Evolutionary conservation across 345 rosid genomes (phyloP).

Genomic region (Gossypium australe): DNA sequence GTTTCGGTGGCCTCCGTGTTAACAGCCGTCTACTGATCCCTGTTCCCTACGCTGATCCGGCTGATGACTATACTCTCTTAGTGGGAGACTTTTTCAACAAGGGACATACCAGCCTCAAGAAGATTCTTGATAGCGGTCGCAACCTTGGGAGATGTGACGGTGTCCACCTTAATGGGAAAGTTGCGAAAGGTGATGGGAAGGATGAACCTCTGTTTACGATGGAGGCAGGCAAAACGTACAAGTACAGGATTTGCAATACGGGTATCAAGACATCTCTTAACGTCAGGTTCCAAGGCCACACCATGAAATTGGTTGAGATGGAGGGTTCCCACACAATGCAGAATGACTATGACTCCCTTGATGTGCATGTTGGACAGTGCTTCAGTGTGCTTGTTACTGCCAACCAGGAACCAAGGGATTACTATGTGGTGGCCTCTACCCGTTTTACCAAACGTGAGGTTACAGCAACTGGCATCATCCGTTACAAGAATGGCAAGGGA

Average conservation of each 20-base stretch:
- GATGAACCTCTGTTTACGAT: slow-evolving; percentile 48
- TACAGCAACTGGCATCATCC: slow-evolving; percentile 40
- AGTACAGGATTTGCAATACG: too few species aligned
- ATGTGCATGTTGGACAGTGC: too few species aligned
- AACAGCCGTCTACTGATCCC: slow-evolving; percentile 72
- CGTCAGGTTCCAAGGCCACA: too few species aligned
- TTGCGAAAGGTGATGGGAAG: slow-evolving; percentile 29
- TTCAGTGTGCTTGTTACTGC: slow-evolving; percentile 44
- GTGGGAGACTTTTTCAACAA: slow-evolving; percentile 62
- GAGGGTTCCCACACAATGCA: too few species aligned
- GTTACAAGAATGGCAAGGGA: slow-evolving; percentile 35
- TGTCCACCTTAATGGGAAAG: slow-evolving; percentile 53
- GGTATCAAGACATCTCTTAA: too few species aligned
- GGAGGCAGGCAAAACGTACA: slow-evolving; percentile 39
- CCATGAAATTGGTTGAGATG: too few species aligned
- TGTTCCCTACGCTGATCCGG: slow-evolving; percentile 59
- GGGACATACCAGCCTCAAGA: slow-evolving; percentile 44
- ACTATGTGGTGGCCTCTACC: slow-evolving; percentile 59
- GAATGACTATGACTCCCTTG: too few species aligned
- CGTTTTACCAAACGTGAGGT: slow-evolving; percentile 39
- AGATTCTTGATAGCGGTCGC: slow-evolving; percentile 50
- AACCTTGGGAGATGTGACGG: slow-evolving; percentile 50
- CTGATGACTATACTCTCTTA: slow-evolving; percentile 53
- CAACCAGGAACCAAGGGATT: slow-evolving; percentile 45
- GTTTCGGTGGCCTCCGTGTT: slow-evolving; percentile 63